Evolutionary conservation across 2,329 filamentous ascomycete genomes (phyloP), one percentile per base, ranked within the genome.

Genomic region (Sporothrix euskadiensis): DNA sequence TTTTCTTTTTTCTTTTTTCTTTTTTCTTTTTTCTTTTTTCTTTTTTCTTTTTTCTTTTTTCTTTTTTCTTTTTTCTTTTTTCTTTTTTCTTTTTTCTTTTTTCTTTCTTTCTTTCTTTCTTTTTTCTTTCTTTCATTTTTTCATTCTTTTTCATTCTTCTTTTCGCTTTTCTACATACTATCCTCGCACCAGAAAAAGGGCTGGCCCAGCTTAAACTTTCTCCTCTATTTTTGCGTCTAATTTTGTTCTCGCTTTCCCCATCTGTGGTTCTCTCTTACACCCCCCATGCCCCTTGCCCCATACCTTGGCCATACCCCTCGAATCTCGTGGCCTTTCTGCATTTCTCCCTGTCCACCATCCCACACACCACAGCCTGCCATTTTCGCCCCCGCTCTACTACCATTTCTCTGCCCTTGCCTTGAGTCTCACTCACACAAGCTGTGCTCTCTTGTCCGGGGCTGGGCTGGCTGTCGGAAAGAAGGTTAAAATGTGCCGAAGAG

Each of bases 401-500:
- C 49, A 1, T 54, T 54, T n/a, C 19, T 54, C 49, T 35, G 35
- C 35, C 35, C 35, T 35, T 35, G 35, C 35, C 35, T 35, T 3
- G 35, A 26, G 26, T 41, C 39, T 41, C 39, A 41, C 39, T 41
- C 39, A 41, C 39, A 41, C 39, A 41, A 10, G 10, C 39, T 41
- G 39, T 7, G 39, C 10, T 16, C 7, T 32, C 26, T 59, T 26
- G 26, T 7, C 56, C 32, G 56, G 30, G 49, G 52, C 66, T 63
- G 32, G 26, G 52, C 26, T 30, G 22, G 47, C 26, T 57, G 19
- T 57, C 69, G 69, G 69, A 71, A 61, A 47, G 54, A 71, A 71
- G 54, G 69, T 32, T 35, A 61, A 59, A 71, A n/a, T 61, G 35
- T 59, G 69, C 69, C 69, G 69, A 61, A 54, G 47, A 22, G 3